Base-by-base conservation (phyloP, 441 rosid species). In the Brassica balearica region DNA sequence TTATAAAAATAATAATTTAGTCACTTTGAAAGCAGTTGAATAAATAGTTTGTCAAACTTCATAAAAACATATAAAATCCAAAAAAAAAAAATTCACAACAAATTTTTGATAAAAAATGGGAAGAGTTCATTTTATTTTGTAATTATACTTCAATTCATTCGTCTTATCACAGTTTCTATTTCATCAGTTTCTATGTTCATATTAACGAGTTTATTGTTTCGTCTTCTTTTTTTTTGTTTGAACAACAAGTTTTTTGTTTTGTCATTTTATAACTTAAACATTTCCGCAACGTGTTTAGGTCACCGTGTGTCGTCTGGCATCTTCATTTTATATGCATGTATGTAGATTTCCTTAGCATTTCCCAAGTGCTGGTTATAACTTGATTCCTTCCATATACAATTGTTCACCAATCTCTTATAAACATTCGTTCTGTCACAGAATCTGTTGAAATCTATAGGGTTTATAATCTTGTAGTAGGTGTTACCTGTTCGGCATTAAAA, bases 261-360 rank as follows among this genome's bases (percentile, higher is more conserved):
- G 27, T 55, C 29, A 14, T 34, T 53, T 55, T 29, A 43, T 9
- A 2, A 55, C 48, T 17, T 32, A 19, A 29, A 29, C 34, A 69
- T 55, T 51, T 55, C 62, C 19, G 8, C 11, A 27, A 69, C 73
- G 73, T 53, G 63, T 61, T 46, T 69, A 9, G 41, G 38, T 68
- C 48, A 8, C 25, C 62, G 20, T 69, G 43, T 69, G 61, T 59
- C 64, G 64, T 59, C 8, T 11, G 29, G 51, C 60, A 38, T 34
- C 5, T 36, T 25, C 15, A 38, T 65, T 69, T 46, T 68, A 2
- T 15, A 15, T 15, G 17, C 17, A 15, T 15, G 17, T 15, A 15
- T 65, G 25, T 15, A 65, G 17, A 36, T 65, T 65, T 38, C n/a
- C 15, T 4, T 17, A 17, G 51, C 68, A 34, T 65, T 34, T 34